Conservation (phyloP, 2,329 filamentous ascomycete genomes). For the Fusarium hostae region DNA sequence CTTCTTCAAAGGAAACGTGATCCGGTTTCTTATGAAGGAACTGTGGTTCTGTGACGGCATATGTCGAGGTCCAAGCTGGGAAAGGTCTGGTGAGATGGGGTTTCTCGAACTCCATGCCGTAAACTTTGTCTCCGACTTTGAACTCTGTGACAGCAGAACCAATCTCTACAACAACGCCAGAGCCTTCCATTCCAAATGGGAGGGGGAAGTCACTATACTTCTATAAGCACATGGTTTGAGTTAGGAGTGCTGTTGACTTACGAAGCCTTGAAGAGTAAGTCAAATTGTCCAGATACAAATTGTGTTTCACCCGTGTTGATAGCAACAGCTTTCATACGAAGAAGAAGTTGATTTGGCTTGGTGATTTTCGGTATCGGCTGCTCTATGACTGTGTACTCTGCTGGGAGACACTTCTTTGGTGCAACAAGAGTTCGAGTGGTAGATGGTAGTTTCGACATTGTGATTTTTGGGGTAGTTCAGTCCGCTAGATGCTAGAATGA, state of each 20-base stretch:
- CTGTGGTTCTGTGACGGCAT: slow-evolving; percentile 50
- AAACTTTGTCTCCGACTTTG: slow-evolving; percentile 53
- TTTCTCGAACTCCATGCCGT: slow-evolving; percentile 51
- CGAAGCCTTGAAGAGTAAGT: slow-evolving; percentile 43
- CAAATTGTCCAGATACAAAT: slow-evolving; percentile 42
- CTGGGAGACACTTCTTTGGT: slow-evolving; percentile 52
- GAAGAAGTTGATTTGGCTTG: slow-evolving; percentile 56
- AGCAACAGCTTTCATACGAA: slow-evolving; percentile 52
- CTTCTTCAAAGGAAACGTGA: slow-evolving; percentile 50
- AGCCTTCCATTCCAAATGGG: slow-evolving; percentile 46
- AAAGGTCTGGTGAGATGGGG: slow-evolving; percentile 47
- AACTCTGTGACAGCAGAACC: slow-evolving; percentile 45
- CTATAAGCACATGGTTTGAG: neutral
- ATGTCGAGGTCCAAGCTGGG: slow-evolving; percentile 55
- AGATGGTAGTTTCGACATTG: slow-evolving; percentile 48
- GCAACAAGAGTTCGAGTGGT: slow-evolving; percentile 59
- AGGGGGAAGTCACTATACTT: slow-evolving; percentile 31
- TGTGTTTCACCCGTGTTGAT: slow-evolving; percentile 52
- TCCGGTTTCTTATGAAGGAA: slow-evolving; percentile 50
- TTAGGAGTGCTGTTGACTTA: slow-evolving; percentile 29
- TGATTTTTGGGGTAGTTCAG: accelerated
- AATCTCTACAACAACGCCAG: slow-evolving; percentile 49
- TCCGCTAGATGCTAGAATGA: neutral
- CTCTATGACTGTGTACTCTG: slow-evolving; percentile 53
- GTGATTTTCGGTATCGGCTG: slow-evolving; percentile 58